Evolutionary conservation across 257 asterid species (phyloP).

Genomic region (Ilex asprella): DNA sequence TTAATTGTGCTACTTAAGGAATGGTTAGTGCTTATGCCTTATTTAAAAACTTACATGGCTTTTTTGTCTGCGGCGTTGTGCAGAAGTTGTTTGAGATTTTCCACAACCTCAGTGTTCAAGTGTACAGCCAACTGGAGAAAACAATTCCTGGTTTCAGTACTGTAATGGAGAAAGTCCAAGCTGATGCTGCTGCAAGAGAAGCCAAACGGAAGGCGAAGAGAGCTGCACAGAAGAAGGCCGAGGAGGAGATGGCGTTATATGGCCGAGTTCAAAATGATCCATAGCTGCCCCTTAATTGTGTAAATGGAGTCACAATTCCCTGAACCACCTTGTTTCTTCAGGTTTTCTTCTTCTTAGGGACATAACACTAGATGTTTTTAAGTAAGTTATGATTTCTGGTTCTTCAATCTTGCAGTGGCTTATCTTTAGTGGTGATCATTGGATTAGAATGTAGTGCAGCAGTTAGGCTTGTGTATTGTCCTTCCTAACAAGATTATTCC

Average conservation of each 20-base stretch:
- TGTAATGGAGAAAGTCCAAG: constrained; percentile 42
- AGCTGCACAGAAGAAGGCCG: constrained; percentile 36
- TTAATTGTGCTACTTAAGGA: neutral
- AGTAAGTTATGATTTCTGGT: too few species aligned
- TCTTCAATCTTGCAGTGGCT: too few species aligned
- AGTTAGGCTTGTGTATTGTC: too few species aligned
- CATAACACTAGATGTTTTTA: too few species aligned
- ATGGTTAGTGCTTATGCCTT: neutral
- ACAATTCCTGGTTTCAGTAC: constrained; percentile 60
- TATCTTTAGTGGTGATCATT: too few species aligned
- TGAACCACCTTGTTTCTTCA: neutral
- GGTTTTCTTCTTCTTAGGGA: neutral
- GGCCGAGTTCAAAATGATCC: constrained; percentile 9
- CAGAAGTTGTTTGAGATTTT: constrained; percentile 43
- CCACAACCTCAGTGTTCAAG: constrained; percentile 34
- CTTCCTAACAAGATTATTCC: too few species aligned
- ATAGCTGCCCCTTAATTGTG: neutral
- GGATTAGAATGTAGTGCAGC: too few species aligned
- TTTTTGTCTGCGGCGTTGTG: constrained; percentile 9
- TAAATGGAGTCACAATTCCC: too few species aligned
- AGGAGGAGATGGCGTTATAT: constrained; percentile 23
- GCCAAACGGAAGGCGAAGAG: constrained; percentile 29
- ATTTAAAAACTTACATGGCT: neutral
- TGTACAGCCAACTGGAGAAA: constrained; percentile 32
- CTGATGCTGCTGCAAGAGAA: constrained; percentile 25